phyloP scores from a whole-genome alignment of 192 early-diverging fungal species.

The Podila epigama region DNA sequence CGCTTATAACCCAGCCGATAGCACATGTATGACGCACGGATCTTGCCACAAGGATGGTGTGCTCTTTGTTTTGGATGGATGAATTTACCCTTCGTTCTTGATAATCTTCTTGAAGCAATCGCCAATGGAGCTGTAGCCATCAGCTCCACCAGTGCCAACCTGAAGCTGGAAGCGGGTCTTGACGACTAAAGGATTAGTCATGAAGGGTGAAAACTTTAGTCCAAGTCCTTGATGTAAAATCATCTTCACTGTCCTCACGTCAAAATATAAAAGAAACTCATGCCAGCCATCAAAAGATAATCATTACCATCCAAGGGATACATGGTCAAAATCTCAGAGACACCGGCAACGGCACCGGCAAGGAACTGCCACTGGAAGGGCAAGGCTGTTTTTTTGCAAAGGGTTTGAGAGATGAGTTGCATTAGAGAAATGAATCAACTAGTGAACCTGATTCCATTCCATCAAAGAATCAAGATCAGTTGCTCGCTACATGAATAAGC shows the following conservation, averaged over 20 bases:
- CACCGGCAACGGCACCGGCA: conserved; percentile 81
- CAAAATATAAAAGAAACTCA: neutral
- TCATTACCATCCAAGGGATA: conserved; percentile 80
- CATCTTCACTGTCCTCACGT: neutral
- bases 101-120: conserved; percentile 97
- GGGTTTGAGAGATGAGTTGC: neutral
- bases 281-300: neutral
- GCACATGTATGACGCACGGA: too few species aligned
- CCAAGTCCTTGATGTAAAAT: neutral
- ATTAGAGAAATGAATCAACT: neutral
- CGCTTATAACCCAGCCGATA: too few species aligned
- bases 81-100: conserved; percentile 85
- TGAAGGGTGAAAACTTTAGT: neutral
- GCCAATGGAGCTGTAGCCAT: conserved; percentile 80
- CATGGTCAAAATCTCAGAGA: conserved; percentile 94
- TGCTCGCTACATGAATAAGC: too few species aligned
- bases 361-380: conserved; percentile 84
- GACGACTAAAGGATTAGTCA: conserved; percentile 60
- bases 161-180: conserved; percentile 99
- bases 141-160: conserved; percentile 84
- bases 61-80: too few species aligned
- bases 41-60: too few species aligned
- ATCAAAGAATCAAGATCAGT: neutral
- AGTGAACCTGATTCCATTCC: neutral
- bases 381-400: conserved; percentile 52